Percentiles rank a stretch among this genome's conserved stretches.
Evolutionary conservation across 2,329 filamentous ascomycete genomes (phyloP).

Genomic region (Ophiostoma populinum): DNA sequence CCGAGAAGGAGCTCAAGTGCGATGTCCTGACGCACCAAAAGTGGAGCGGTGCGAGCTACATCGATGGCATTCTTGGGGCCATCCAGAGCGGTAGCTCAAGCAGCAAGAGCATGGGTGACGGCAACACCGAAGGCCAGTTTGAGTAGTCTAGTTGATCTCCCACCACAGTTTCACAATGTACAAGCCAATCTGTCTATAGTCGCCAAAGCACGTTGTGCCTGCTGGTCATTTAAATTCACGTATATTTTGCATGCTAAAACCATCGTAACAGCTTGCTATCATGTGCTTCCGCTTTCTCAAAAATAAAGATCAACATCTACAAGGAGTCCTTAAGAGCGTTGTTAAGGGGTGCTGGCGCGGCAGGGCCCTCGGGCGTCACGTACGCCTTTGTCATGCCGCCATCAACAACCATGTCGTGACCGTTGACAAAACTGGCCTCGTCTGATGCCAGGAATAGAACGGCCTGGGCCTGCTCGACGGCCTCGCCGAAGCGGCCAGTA

Average conservation of each 20-base stretch:
- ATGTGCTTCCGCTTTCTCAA: too few relatives aligned
- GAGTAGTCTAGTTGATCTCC: too few relatives aligned
- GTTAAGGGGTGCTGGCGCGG: conserved; percentile 37
- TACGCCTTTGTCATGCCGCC: conserved; percentile 93
- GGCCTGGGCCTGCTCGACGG: conserved; percentile 82
- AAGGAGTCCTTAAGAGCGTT: conserved; percentile 32
- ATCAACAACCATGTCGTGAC: conserved; percentile 84
- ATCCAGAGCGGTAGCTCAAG: conserved; percentile 84
- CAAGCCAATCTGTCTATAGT: too few relatives aligned
- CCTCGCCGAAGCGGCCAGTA: conserved; percentile 73
- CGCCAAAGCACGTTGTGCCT: too few relatives aligned
- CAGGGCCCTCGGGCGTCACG: conserved; percentile 46
- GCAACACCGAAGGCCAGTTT: conserved; percentile 70
- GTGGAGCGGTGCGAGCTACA: conserved; percentile 52
- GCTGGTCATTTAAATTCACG: not conserved
- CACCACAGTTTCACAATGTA: too few relatives aligned
- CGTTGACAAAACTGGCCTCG: conserved; percentile 80
- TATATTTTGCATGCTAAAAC: not conserved
- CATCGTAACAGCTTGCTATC: too few relatives aligned
- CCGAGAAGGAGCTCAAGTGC: conserved; percentile 78
- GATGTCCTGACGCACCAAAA: conserved; percentile 95
- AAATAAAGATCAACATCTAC: not conserved
- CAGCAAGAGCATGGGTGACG: conserved; percentile 86
- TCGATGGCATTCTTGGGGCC: conserved; percentile 76
- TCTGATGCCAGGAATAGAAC: conserved; percentile 78